Conservation (phyloP, 768 basidiomycete species). For the Xerocomellus intermedius region DNA sequence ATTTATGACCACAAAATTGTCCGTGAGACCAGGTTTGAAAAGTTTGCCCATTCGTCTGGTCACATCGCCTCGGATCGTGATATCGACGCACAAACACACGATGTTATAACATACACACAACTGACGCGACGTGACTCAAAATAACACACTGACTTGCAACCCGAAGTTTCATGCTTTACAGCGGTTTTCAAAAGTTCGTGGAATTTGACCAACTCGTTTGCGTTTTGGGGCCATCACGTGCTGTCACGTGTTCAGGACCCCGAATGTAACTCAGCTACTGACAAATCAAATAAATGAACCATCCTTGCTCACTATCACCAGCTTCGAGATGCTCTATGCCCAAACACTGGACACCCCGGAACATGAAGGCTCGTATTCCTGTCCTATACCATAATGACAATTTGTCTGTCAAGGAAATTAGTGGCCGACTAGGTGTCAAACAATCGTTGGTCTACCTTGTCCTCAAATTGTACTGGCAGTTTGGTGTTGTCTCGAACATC, state of each 20-base stretch:
- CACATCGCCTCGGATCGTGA: no score
- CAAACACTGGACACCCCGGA: neutral
- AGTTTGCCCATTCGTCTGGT: no score
- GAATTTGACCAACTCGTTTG: neutral
- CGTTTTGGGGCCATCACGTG: neutral
- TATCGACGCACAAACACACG: no score
- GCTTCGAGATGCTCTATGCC: neutral
- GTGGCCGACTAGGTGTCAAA: neutral
- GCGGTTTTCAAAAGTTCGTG: neutral
- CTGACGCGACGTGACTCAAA: no score
- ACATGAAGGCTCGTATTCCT: neutral
- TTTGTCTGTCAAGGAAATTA: neutral
- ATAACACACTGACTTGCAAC: no score
- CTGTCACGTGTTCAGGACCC: neutral
- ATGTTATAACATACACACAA: no score
- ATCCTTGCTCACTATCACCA: neutral
- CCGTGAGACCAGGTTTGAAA: no score
- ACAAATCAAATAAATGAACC: no score
- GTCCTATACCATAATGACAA: neutral
- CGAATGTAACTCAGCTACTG: neutral
- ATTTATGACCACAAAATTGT: no score
- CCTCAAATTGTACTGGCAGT: neutral
- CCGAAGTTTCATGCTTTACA: no score
- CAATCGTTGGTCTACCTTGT: neutral
- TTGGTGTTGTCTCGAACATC: neutral